Base-by-base conservation (phyloP, 192 early-diverging fungal species). In the Mortierella antarctica region DNA sequence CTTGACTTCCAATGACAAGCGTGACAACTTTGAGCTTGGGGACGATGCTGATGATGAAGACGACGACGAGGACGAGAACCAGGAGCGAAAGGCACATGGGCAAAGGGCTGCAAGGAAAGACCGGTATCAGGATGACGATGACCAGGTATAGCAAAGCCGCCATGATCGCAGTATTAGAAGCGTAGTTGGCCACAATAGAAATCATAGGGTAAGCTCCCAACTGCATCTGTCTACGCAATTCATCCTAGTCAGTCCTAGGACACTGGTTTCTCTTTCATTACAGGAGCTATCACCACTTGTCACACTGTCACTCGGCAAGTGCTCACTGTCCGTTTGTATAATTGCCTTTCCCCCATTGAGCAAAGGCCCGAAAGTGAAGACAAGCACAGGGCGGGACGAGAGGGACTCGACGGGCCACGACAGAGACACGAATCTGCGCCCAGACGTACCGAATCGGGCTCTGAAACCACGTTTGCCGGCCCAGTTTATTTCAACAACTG, bases 1-100 rank as follows among this genome's bases (percentile, higher is more conserved):
- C 40, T 42, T 79, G 64, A 56, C 63, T 20, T 67, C 67, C 4
- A 68, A 64, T 12, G 48, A 51, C 49, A 62, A 54, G 57, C 63
- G 53, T 53, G 52, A 72, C 0, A 56, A 55, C 46, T 80, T 80
- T 57, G 65, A 52, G 49, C 40, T 80, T 7, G 70, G 45, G 9
- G 75, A 54, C 17, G 67, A 59, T 14, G 74, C 62, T 15, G 74
- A 76, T 1, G 74, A 68, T 12, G 74, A 75, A 39, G 60, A 64
- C 7, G 65, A 48, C 15, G 12, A 52, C 1, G 71, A 45, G 3
- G 55, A 69, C n/a, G 41, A 57, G 31, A 21, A 39, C 7, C 42
- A 52, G 12, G 40, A 72, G 44, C 31, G 46, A 0, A 23, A 54
- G 50, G 4, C 44, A 62, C 14, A 42, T 40, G 47, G 47, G 11